Percentiles rank a stretch among this genome's conserved stretches.
phyloP scores from a whole-genome alignment of 2,329 filamentous ascomycete genomes.

The Diaporthe sp. region DNA sequence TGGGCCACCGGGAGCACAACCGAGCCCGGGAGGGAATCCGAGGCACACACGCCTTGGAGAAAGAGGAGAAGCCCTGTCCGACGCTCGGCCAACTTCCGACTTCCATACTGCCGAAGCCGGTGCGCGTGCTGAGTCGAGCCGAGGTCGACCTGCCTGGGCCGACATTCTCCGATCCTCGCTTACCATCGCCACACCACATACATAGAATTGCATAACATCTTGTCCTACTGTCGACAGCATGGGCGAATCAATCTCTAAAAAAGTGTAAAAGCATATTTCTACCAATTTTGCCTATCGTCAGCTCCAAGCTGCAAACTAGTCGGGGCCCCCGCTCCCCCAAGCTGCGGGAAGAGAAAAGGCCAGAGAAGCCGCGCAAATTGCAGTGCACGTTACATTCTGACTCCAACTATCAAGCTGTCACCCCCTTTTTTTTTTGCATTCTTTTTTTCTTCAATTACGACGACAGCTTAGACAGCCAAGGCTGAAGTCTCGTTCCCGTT shows the following conservation, averaged over 20 bases:
- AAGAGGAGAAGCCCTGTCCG: neutral
- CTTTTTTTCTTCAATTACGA: neutral
- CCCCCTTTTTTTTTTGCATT: neutral
- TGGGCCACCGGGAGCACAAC: neutral
- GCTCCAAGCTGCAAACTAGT: neutral
- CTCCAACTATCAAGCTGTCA: neutral
- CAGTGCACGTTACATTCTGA: slow-evolving; percentile 9
- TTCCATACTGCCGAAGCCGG: slow-evolving; percentile 39
- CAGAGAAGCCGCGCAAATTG: neutral
- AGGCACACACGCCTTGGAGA: neutral
- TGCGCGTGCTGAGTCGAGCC: slow-evolving; percentile 26
- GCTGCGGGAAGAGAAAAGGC: neutral
- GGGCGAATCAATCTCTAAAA: neutral
- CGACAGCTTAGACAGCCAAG: slow-evolving; percentile 3
- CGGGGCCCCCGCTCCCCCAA: neutral
- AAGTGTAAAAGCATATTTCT: slow-evolving; percentile 21
- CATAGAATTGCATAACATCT: neutral
- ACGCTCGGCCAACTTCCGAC: slow-evolving; percentile 36
- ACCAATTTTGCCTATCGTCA: slow-evolving; percentile 33
- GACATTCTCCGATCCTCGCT: slow-evolving; percentile 35
- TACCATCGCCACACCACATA: neutral
- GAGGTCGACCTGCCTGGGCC: slow-evolving; percentile 34
- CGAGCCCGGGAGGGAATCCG: slow-evolving; percentile 15
- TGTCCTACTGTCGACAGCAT: neutral
- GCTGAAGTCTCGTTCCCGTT: neutral